phyloP scores from a whole-genome alignment of 2,329 filamentous ascomycete genomes.

The Plenodomus tracheiphilus region DNA sequence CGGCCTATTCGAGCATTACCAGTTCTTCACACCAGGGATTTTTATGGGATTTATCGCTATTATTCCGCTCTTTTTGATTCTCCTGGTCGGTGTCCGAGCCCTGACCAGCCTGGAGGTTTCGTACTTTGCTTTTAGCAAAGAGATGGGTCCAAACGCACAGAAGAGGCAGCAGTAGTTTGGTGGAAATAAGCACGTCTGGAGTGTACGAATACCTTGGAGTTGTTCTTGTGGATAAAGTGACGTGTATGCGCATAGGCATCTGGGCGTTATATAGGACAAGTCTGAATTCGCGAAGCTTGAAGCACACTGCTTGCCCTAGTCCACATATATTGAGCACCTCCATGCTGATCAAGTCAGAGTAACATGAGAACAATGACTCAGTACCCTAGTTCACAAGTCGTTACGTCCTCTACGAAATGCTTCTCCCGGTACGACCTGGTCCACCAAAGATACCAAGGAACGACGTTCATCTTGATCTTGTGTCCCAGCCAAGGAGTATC shows the following conservation, averaged over 20 bases:
- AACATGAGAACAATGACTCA: slow-evolving; percentile 12
- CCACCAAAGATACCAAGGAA: slow-evolving; percentile 55
- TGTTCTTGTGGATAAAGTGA: slow-evolving; percentile 12
- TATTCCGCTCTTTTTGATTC: slow-evolving; percentile 73
- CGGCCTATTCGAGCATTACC: slow-evolving; percentile 83
- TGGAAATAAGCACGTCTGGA: background rate
- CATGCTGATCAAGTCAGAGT: no score
- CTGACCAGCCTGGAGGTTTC: slow-evolving; percentile 82
- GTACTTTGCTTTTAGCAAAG: slow-evolving; percentile 95
- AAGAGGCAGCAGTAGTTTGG: slow-evolving; percentile 66
- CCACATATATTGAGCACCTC: no score
- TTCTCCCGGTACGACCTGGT: slow-evolving; percentile 46
- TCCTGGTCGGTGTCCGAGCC: slow-evolving; percentile 76
- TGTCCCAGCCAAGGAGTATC: slow-evolving; percentile 52
- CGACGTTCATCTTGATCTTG: slow-evolving; percentile 49
- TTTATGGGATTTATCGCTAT: slow-evolving; percentile 81
- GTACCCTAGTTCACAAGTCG: slow-evolving; percentile 45
- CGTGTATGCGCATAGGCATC: slow-evolving; percentile 19
- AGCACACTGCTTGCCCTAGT: background rate
- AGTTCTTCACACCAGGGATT: slow-evolving; percentile 88
- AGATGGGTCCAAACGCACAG: slow-evolving; percentile 85
- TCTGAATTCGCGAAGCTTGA: background rate
- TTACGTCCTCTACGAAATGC: slow-evolving; percentile 53
- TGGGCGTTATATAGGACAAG: slow-evolving; percentile 13
- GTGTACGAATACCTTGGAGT: slow-evolving; percentile 2